A percentile compares a stretch with the other conserved stretches of the same genome.
These are phyloP conservation scores for Amauroascus verrucosus DNA, from an alignment of 2,329 filamentous ascomycete species.

Conservation along the genomic window DNA sequence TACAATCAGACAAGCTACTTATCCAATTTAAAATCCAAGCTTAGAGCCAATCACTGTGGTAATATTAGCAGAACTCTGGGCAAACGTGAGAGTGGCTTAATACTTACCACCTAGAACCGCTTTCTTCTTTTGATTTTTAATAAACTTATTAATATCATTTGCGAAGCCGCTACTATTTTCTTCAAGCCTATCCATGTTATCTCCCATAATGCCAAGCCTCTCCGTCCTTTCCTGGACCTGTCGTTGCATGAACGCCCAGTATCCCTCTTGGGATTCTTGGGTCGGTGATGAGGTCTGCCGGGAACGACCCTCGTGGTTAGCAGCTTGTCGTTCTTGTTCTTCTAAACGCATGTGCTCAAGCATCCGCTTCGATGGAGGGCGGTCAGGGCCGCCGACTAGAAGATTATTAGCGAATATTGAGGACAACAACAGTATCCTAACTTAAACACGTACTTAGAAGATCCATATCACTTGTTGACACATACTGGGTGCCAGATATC, in stretches of 20 bases:
- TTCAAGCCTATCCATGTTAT: conserved; percentile 73
- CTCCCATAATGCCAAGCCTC: conserved; percentile 69
- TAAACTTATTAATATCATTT: conserved; percentile 77
- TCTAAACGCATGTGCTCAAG: conserved; percentile 67
- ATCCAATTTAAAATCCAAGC: conserved; percentile 30
- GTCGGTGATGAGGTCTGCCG: conserved; percentile 11
- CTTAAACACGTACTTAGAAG: conserved; percentile 49
- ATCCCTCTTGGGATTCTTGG: conserved; percentile 49
- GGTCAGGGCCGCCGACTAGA: conserved; percentile 67
- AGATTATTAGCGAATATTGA: neutral
- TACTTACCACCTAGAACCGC: conserved; percentile 57
- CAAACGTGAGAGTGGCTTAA: neutral
- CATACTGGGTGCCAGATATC: conserved; percentile 88
- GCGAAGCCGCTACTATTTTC: conserved; percentile 74
- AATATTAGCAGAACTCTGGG: neutral
- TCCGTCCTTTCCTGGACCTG: conserved; percentile 87
- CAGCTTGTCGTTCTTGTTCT: conserved; percentile 46
- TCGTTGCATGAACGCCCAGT: conserved; percentile 69
- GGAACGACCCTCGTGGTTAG: conserved; percentile 20
- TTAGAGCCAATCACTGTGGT: conserved; percentile 32
- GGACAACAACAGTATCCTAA: neutral
- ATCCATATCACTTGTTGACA: conserved; percentile 80
- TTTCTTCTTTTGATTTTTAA: conserved; percentile 77
- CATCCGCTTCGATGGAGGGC: conserved; percentile 83
- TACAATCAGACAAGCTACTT: neutral